Conservation (phyloP, 2,329 filamentous ascomycete genomes). For the Pestalotiopsis sp. region DNA sequence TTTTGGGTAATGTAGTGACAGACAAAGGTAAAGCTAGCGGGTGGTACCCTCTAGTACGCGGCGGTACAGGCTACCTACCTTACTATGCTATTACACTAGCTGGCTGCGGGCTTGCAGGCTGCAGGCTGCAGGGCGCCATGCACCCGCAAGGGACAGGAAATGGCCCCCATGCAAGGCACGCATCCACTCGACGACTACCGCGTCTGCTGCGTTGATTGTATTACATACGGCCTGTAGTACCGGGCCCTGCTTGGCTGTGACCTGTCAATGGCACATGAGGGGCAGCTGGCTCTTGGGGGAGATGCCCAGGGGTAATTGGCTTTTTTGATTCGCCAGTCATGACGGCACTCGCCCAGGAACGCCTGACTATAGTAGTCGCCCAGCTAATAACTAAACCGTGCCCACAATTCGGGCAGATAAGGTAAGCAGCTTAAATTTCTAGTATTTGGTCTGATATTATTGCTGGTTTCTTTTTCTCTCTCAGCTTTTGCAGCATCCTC, state of each 20-base stretch:
- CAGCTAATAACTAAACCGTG: neutral
- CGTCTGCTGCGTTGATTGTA: neutral
- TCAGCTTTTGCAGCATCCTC: neutral
- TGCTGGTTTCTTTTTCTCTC: neutral
- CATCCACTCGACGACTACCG: too few species aligned
- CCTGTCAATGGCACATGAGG: slow-evolving; percentile 2
- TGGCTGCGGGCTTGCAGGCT: neutral
- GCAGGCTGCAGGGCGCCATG: neutral
- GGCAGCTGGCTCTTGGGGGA: neutral
- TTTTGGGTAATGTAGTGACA: neutral
- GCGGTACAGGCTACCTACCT: neutral
- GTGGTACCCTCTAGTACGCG: too few species aligned
- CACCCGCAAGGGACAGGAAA: neutral
- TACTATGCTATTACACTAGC: neutral
- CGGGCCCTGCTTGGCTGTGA: neutral
- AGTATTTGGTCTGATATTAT: neutral
- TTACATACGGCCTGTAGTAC: neutral
- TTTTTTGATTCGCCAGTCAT: slow-evolving; percentile 1
- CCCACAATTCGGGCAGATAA: neutral
- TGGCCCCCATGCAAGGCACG: neutral
- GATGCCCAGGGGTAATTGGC: neutral
- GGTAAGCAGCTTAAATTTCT: neutral
- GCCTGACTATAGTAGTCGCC: neutral
- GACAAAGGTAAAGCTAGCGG: neutral
- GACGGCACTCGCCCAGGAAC: neutral